These are phyloP conservation scores for Chamaecrista fasciculata DNA, from an alignment of 306 rosid genomes.

Conservation along the genomic window DNA sequence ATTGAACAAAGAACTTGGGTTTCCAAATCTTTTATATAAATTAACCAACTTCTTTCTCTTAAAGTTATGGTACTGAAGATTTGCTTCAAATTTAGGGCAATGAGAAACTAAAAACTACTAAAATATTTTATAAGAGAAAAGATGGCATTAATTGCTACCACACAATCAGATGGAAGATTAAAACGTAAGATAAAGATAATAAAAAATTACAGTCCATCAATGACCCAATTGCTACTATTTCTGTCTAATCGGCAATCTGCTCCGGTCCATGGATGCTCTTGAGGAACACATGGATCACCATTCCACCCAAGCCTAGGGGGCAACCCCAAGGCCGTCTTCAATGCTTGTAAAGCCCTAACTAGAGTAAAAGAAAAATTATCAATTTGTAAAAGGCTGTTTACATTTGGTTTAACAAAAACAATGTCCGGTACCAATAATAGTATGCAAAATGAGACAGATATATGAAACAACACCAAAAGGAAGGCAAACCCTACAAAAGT, in stretches of 20 bases:
- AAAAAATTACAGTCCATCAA: constrained; percentile 84
- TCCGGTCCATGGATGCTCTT: constrained; percentile 97
- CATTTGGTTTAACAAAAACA: constrained; percentile 16
- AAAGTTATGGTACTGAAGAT: constrained; percentile 5
- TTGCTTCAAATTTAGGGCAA: constrained; percentile 8
- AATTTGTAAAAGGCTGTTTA: constrained; percentile 24
- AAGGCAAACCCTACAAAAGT: constrained; percentile 10
- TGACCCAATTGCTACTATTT: constrained; percentile 70
- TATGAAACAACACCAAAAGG: constrained; percentile 10
- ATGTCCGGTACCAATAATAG: neutral
- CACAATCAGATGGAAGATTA: constrained; percentile 20
- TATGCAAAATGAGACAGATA: constrained; percentile 16
- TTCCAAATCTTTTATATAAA: neutral
- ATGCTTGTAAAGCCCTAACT: constrained; percentile 74
- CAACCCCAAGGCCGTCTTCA: constrained; percentile 81
- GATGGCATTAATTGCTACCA: constrained; percentile 12
- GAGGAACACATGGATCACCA: constrained; percentile 99
- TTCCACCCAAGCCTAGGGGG: constrained; percentile 96
- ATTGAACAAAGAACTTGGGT: neutral
- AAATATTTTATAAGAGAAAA: constrained; percentile 6
- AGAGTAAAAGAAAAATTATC: constrained; percentile 38
- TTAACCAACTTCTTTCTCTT: constrained; percentile 12
- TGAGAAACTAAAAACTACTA: neutral
- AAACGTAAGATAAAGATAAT: constrained; percentile 26
- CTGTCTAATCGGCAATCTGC: constrained; percentile 75